Evolutionary conservation across 116 monocot genomes (phyloP).

Genomic region (Zostera marina): DNA sequence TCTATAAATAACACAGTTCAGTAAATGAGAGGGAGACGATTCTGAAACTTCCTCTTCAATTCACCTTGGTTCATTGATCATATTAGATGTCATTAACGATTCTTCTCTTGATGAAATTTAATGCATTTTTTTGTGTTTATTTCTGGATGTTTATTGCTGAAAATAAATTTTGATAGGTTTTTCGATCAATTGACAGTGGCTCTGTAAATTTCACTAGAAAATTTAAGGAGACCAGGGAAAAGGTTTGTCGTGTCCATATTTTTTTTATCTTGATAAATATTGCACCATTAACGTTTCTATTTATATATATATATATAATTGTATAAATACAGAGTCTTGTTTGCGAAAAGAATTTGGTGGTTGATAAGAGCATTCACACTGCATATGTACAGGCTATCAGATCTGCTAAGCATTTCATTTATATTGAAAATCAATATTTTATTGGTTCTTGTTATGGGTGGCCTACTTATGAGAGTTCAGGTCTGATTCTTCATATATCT

Average conservation of each 20-base stretch:
- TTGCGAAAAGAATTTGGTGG: conserved; percentile 46
- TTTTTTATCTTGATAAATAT: background rate
- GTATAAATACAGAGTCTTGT: conserved; percentile 38
- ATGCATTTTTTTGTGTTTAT: background rate
- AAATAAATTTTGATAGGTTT: conserved; percentile 26
- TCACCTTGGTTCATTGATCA: no score
- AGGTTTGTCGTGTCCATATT: conserved; percentile 19
- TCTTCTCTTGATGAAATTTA: background rate
- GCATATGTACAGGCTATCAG: conserved; percentile 83
- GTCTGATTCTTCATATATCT: conserved; percentile 8
- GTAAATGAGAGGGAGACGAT: no score
- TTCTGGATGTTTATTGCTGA: background rate
- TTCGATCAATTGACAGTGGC: conserved; percentile 80
- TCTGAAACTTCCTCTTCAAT: no score
- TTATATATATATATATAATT: no score
- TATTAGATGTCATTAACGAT: background rate
- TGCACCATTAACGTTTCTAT: no score
- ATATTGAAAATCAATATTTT: conserved; percentile 93
- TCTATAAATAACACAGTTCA: no score
- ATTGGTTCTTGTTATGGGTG: conserved; percentile 79
- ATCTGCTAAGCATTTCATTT: conserved; percentile 80
- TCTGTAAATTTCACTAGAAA: conserved; percentile 59
- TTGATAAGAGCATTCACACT: conserved; percentile 88
- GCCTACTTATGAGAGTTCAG: conserved; percentile 55
- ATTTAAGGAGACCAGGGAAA: conserved; percentile 22